These are phyloP conservation scores for Chrysosporium keratinophilum DNA, from an alignment of 2,329 filamentous ascomycete species.

Conservation along the genomic window DNA sequence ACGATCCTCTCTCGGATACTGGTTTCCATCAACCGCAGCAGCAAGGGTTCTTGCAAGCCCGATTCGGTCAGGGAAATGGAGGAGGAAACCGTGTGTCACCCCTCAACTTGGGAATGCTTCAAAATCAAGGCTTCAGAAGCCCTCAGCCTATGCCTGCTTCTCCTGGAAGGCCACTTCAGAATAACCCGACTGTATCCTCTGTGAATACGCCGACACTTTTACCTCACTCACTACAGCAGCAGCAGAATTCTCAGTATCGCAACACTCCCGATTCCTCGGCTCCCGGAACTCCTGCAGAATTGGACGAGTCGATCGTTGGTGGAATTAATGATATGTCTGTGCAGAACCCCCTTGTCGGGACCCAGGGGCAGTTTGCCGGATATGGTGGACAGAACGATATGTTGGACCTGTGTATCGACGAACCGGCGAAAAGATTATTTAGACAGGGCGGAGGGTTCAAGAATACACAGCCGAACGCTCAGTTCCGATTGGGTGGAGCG, in stretches of 20 bases:
- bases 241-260: slow-evolving; percentile 45
- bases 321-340: slow-evolving; percentile 51
- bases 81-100: slow-evolving; percentile 49
- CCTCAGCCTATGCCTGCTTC: slow-evolving; percentile 80
- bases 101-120: slow-evolving; percentile 69
- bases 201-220: slow-evolving; percentile 90
- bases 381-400: slow-evolving; percentile 40
- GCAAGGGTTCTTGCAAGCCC: slow-evolving; percentile 56
- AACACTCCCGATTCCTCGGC: slow-evolving; percentile 55
- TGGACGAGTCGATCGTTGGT: slow-evolving; percentile 62
- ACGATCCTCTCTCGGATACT: slow-evolving; percentile 57
- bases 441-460: slow-evolving; percentile 67
- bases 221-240: slow-evolving; percentile 58
- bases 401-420: slow-evolving; percentile 65
- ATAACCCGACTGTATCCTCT: slow-evolving; percentile 93
- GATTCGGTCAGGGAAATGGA: slow-evolving; percentile 47
- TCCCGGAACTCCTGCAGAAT: slow-evolving; percentile 59
- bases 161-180: slow-evolving; percentile 58
- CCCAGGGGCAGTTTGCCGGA: slow-evolving; percentile 30
- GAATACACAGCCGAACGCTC: slow-evolving; percentile 55
- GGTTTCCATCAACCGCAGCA: slow-evolving; percentile 49
- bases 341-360: slow-evolving; percentile 38
- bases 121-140: slow-evolving; percentile 68
- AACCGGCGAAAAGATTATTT: slow-evolving; percentile 87
- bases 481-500: slow-evolving; percentile 63